Percentiles rank a stretch among this genome's conserved stretches.
phyloP scores from a whole-genome alignment of 2,329 filamentous ascomycete species.

The Ciborinia camelliae region DNA sequence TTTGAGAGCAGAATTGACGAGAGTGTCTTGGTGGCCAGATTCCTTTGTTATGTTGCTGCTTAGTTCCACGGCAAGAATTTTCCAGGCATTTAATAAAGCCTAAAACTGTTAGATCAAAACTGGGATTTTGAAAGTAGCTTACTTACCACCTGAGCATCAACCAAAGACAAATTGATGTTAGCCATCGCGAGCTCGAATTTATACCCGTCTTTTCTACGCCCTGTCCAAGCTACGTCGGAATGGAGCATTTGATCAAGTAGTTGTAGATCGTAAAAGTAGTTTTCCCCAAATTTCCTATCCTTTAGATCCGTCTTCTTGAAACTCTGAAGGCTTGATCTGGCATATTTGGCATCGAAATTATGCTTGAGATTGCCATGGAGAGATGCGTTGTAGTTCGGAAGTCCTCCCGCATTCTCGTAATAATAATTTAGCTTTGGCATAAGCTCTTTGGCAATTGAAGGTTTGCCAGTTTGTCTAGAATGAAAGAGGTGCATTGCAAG shows the following conservation, averaged over 20 bases:
- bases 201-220: conserved; percentile 68
- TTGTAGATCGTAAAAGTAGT: conserved; percentile 81
- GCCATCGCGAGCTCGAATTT: conserved; percentile 78
- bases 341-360: conserved; percentile 79
- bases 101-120: conserved; percentile 40
- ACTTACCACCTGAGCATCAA: conserved; percentile 84
- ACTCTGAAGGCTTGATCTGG: conserved; percentile 67
- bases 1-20: conserved; percentile 66
- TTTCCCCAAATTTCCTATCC: conserved; percentile 62
- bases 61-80: conserved; percentile 80
- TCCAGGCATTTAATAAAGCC: conserved; percentile 85
- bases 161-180: conserved; percentile 85
- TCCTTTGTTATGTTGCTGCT: conserved; percentile 50
- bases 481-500: conserved; percentile 89
- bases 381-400: conserved; percentile 82
- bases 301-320: conserved; percentile 74
- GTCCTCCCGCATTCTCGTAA: conserved; percentile 69
- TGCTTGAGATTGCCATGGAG: conserved; percentile 80
- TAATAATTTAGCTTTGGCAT: conserved; percentile 76
- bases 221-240: conserved; percentile 76
- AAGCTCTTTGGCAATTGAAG: conserved; percentile 65
- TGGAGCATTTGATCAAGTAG: conserved; percentile 72
- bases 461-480: conserved; percentile 70
- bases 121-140: background rate
- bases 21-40: conserved; percentile 28